phyloP scores from a whole-genome alignment of 2,329 filamentous ascomycete genomes.

The Fusarium mundagurra region DNA sequence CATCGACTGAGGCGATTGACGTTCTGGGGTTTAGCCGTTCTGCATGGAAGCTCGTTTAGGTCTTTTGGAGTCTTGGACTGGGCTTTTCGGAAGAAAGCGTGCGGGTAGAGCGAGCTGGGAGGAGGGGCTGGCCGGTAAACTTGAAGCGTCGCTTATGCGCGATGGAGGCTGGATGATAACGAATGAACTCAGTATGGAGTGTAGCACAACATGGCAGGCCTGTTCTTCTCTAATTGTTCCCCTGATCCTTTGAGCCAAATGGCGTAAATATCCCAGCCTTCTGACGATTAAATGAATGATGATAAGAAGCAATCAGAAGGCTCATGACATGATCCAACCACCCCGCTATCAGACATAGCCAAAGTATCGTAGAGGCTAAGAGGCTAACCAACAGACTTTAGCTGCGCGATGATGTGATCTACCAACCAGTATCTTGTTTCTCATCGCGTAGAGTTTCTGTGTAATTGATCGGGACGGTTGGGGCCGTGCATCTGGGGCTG shows the following conservation, averaged over 20 bases:
- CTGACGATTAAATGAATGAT: neutral
- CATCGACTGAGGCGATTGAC: neutral
- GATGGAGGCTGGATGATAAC: constrained; percentile 13
- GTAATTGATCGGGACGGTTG: constrained; percentile 20
- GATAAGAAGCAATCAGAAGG: neutral
- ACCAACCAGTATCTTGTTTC: constrained; percentile 27
- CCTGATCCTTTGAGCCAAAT: neutral
- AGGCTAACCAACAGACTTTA: too few species aligned
- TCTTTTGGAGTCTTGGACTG: too few species aligned
- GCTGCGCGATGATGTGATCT: constrained; percentile 39
- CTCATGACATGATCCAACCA: constrained; percentile 18
- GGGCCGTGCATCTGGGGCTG: constrained; percentile 23
- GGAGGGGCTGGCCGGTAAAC: constrained; percentile 18
- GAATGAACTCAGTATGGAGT: neutral
- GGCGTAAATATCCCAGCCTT: constrained; percentile 1
- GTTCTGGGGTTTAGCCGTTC: constrained; percentile 29
- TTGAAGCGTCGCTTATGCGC: constrained; percentile 8
- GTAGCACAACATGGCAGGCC: constrained; percentile 18
- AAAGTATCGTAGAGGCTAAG: too few species aligned
- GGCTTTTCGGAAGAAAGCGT: neutral
- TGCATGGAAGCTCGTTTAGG: constrained; percentile 24
- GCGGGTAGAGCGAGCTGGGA: neutral
- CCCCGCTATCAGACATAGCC: neutral
- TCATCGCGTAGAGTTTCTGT: constrained; percentile 20
- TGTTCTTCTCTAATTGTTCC: neutral